These are phyloP conservation scores for Fusarium sp. DNA, from an alignment of 2,329 filamentous ascomycete genomes.

Conservation along the genomic window DNA sequence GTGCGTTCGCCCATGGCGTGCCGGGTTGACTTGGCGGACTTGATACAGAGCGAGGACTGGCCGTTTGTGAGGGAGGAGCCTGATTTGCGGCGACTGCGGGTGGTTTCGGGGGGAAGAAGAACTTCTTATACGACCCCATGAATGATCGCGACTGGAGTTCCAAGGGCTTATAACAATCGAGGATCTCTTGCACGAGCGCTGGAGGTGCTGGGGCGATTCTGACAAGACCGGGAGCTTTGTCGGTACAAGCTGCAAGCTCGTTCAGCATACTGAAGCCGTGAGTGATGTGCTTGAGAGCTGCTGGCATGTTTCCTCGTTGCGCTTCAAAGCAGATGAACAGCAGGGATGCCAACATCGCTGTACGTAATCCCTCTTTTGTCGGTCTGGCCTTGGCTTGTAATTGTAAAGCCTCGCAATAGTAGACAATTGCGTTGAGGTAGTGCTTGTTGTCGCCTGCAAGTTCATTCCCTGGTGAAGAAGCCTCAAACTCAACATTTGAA, in stretches of 20 bases:
- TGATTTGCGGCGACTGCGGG: not conserved
- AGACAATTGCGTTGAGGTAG: slow-evolving; percentile 52
- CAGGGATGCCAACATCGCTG: slow-evolving; percentile 51
- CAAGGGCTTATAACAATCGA: slow-evolving; percentile 52
- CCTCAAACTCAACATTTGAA: slow-evolving; percentile 36
- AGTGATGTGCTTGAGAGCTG: slow-evolving; percentile 52
- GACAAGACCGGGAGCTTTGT: slow-evolving; percentile 48
- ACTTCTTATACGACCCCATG: slow-evolving; percentile 50
- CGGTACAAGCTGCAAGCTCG: slow-evolving; percentile 49
- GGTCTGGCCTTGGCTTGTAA: slow-evolving; percentile 50
- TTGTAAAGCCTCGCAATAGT: slow-evolving; percentile 54
- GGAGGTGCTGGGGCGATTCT: slow-evolving; percentile 51
- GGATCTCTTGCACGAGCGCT: slow-evolving; percentile 49
- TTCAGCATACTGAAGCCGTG: slow-evolving; percentile 54
- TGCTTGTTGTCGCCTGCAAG: slow-evolving; percentile 47
- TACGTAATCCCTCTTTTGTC: slow-evolving; percentile 49
- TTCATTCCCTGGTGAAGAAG: slow-evolving; percentile 23
- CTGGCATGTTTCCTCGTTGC: slow-evolving; percentile 51
- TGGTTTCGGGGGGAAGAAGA: slow-evolving; percentile 44
- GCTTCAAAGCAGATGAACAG: slow-evolving; percentile 55
- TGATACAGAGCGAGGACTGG: slow-evolving; percentile 10
- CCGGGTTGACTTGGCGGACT: slow-evolving; percentile 43
- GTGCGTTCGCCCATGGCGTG: slow-evolving; percentile 35
- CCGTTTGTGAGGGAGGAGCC: not conserved
- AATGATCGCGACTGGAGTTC: slow-evolving; percentile 52